Evolutionary conservation across 108 stramenopile species (phyloP).

Genomic region (Mayamaea pseudoterrestris): DNA sequence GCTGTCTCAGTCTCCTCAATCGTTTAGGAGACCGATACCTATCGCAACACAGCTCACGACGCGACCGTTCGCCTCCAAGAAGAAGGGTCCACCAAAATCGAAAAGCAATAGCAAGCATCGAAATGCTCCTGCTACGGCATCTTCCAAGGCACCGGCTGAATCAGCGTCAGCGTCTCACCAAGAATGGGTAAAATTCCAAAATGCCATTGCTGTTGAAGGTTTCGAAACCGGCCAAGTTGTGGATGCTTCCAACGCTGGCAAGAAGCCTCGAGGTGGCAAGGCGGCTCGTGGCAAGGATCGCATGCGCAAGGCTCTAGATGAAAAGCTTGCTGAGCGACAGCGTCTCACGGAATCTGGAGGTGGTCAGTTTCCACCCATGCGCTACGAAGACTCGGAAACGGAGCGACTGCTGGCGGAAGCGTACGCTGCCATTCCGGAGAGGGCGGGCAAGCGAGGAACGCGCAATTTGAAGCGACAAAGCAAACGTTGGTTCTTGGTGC

Average conservation of each 20-base stretch:
- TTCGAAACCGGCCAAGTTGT: conserved; percentile 74
- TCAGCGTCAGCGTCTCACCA: too few species aligned
- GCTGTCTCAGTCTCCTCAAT: too few species aligned
- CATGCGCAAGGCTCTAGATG: neutral
- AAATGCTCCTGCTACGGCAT: too few species aligned
- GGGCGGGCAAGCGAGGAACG: conserved; percentile 66
- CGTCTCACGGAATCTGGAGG: conserved; percentile 12
- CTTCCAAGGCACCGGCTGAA: too few species aligned
- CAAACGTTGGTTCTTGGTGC: conserved; percentile 37
- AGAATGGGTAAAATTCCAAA: conserved; percentile 78
- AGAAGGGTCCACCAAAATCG: too few species aligned
- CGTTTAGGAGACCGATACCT: too few species aligned
- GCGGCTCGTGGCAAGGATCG: neutral
- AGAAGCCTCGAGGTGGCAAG: conserved; percentile 4
- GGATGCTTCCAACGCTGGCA: conserved; percentile 1
- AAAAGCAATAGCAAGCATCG: too few species aligned
- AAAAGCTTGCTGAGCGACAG: conserved; percentile 1
- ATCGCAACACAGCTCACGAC: too few species aligned
- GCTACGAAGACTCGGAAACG: conserved; percentile 75
- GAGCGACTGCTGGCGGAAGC: conserved; percentile 62
- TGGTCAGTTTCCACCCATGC: conserved; percentile 55
- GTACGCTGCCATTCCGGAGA: conserved; percentile 47
- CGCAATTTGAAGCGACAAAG: conserved; percentile 56
- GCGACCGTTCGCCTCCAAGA: too few species aligned
- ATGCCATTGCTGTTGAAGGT: conserved; percentile 64